A percentile compares a stretch with the other conserved stretches of the same genome.
Conservation (phyloP, 1,139 yeast genomes). For the Saccharomycopsis phalli region DNA sequence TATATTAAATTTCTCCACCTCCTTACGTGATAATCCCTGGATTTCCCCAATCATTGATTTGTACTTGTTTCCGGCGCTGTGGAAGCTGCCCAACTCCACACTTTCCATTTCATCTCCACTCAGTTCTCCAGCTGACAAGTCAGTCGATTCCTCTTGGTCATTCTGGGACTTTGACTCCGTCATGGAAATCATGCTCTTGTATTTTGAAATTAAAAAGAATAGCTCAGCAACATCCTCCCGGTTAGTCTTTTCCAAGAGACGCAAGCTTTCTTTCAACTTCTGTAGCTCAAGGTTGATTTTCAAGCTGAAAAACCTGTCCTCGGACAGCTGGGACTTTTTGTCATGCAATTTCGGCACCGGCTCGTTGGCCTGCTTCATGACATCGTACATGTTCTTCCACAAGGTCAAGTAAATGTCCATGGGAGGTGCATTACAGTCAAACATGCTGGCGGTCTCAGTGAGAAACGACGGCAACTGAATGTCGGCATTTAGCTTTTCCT, state of each 20-base stretch:
- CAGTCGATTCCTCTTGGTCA: not conserved
- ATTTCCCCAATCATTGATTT: constrained; percentile 5
- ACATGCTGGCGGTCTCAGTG: constrained; percentile 3
- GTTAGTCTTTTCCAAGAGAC: constrained; percentile 8
- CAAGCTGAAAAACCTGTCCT: constrained; percentile 9
- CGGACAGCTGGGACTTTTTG: constrained; percentile 2
- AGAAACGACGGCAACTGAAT: constrained; percentile 6
- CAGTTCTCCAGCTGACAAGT: constrained; percentile 9
- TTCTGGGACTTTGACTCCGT: not conserved
- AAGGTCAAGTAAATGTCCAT: constrained; percentile 3
- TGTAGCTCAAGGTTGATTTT: constrained; percentile 9
- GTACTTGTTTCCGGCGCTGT: constrained; percentile 1
- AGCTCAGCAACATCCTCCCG: constrained; percentile 17
- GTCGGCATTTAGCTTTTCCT: constrained; percentile 6
- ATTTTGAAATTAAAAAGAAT: constrained; percentile 14
- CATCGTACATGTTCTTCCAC: not conserved
- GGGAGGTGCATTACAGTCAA: constrained; percentile 1
- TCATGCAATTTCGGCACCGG: not conserved
- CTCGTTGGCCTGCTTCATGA: not conserved
- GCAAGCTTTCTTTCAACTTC: constrained; percentile 9
- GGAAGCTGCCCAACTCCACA: constrained; percentile 9
- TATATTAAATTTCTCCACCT: constrained; percentile 6
- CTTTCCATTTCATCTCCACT: constrained; percentile 18
- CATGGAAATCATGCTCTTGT: constrained; percentile 5
- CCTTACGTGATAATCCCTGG: constrained; percentile 7